Evolutionary conservation across 495 filamentous ascomycete species (phyloP), one percentile per base, ranked within the genome.

Genomic region (Daldinia bambusicola): DNA sequence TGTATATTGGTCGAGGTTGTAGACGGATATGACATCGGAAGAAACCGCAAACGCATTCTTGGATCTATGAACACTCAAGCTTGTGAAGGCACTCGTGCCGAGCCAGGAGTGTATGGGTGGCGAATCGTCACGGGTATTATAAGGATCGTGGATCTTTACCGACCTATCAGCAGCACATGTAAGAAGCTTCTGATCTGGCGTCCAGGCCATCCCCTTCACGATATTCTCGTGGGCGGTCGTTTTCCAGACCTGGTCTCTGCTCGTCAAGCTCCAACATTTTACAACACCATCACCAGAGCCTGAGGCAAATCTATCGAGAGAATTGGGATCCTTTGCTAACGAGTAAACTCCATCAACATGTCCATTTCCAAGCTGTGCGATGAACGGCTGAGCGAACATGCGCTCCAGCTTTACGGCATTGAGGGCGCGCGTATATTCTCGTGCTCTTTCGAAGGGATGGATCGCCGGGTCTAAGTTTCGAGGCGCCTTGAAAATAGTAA

Each of bases 401-500:
- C 95, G 90, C 79, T 98, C 93, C 58, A 99, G 79, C 74, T 99
- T 99, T 55, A 92, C 92, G 7, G 94, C 94, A 88, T 94, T 98
- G 73, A 77, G 69, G 1, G 73, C 76, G 22, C 92, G 85, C 7
- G 91, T 93, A 76, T 98, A 98, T 82, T 99, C 95, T 77, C 96
- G 85, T 53, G 94, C 95, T 72, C 93, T 85, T 79, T 96, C 94
- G 80, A 98, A 98, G 22, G 96, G 96, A 84, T 99, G 95, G 59
- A 95, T 86, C 36, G 92, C 89, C 10, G 95, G 96, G 75, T 97
- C 93, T 65, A 98, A 87, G 74, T 99, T 99, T 71, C 95, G 90
- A 58, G 92, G 89, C 74, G 75, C 75, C 65, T 71, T 50, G n/a
- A 31, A 31, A 57, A 62, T 70, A 55, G 67, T 67, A 52, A 69